Base-by-base conservation (phyloP, 2,329 filamentous ascomycete genomes). In the Diaporthe ilicicola region DNA sequence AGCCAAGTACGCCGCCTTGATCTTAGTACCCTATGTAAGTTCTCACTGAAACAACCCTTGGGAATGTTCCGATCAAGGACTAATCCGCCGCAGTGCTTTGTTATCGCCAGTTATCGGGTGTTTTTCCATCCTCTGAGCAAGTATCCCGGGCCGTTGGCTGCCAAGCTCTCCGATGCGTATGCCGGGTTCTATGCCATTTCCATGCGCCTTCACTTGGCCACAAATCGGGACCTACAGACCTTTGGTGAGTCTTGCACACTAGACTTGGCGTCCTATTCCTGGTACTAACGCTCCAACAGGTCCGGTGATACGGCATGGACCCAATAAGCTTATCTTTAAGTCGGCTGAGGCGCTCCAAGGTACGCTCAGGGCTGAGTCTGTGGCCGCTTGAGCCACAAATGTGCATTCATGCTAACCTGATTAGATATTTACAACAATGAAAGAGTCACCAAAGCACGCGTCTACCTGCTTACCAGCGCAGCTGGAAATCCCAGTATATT, bases 311-410 rank as follows among this genome's bases (percentile, higher is more conserved):
- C 34, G 56, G 27, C 37, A 24, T 22, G 34, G 56, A 10, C 56
- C 37, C 12, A 62, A 62, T 22, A 62, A 62, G 56, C 56, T 62
- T 17, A 24, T 62, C 56, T 62, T 62, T 17, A 46, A 62, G 17
- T 22, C 56, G 10, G 37, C 37, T 12, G 22, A n/a, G 44, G 34
- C 56, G 10, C 15, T 46, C 7, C 37, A 44, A 62, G 56, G 56
- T 62, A 24, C 19, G 34, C 46, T n/a, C n/a, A n/a, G n/a, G n/a
- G n/a, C n/a, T n/a, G n/a, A n/a, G n/a, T n/a, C n/a, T n/a, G 12
- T 62, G 12, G 5, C 39, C 22, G 4, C 37, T 22, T 17, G 12
- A n/a, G 24, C n/a, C n/a, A 42, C 24, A 24, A 37, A 37, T 12
- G 37, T 39, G 15, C 29, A 37, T n/a, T 39, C 13, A 6, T 59